A percentile compares a stretch with the other conserved stretches of the same genome.
phyloP scores from a whole-genome alignment of 257 asterid species.

The Henckelia pumila region DNA sequence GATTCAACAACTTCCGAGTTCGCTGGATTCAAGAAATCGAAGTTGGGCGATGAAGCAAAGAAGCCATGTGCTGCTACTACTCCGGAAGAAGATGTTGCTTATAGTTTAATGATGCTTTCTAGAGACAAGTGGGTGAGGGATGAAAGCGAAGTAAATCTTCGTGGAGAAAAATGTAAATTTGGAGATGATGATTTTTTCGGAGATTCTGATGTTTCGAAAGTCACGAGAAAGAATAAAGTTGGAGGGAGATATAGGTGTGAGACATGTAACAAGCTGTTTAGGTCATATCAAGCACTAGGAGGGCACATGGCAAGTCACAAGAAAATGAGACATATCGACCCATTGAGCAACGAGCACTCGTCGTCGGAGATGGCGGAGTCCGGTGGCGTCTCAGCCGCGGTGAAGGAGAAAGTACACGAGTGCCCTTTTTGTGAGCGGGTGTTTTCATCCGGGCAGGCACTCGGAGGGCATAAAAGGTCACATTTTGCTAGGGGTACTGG shows the following conservation, averaged over 20 bases:
- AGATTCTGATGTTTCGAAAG: conserved; percentile 35
- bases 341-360: conserved; percentile 5
- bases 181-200: conserved; percentile 15
- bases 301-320: conserved; percentile 96
- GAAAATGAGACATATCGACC: conserved; percentile 38
- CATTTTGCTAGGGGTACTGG: conserved; percentile 49
- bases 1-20: conserved; percentile 35
- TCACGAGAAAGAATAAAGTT: conserved; percentile 30
- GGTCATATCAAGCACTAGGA: conserved; percentile 89
- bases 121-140: conserved; percentile 57
- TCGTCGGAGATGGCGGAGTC: conserved; percentile 9
- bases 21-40: conserved; percentile 21
- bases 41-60: conserved; percentile 18
- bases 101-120: conserved; percentile 77
- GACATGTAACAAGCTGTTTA: conserved; percentile 60
- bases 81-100: conserved; percentile 78
- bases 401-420: conserved; percentile 51
- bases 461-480: conserved; percentile 90
- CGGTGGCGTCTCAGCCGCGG: background rate
- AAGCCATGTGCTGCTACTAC: conserved; percentile 21
- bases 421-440: conserved; percentile 78
- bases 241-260: conserved; percentile 73
- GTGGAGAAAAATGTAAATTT: conserved; percentile 1
- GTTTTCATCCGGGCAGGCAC: conserved; percentile 85
- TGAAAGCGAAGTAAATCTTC: background rate